Conservation (phyloP, 2,329 filamentous ascomycete genomes). For the Tolypocladium ophioglossoides region DNA sequence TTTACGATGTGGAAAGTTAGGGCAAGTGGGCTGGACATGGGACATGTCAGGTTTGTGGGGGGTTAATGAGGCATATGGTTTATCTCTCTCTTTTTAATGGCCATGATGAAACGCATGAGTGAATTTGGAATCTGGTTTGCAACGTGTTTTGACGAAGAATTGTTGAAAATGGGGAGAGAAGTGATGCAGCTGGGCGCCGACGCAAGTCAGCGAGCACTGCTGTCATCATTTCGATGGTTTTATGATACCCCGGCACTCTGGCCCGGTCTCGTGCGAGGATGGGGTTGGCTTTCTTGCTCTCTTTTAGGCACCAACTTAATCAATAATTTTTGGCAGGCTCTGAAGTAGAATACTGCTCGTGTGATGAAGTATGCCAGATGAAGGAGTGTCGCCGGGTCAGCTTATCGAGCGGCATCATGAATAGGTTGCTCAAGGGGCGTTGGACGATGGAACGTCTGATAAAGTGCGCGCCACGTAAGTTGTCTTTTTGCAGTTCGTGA, state of each 20-base stretch:
- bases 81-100: constrained; percentile 23
- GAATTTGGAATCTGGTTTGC: constrained; percentile 9
- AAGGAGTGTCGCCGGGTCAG: neutral
- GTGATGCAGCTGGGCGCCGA: neutral
- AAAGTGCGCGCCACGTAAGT: neutral
- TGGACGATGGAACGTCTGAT: neutral
- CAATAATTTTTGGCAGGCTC: constrained; percentile 7
- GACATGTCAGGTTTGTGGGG: constrained; percentile 17
- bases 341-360: neutral
- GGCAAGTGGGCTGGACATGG: constrained; percentile 18
- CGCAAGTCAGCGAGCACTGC: neutral
- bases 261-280: constrained; percentile 9
- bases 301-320: constrained; percentile 19
- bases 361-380: neutral
- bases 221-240: constrained; percentile 5
- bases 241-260: constrained; percentile 13
- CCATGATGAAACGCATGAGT: constrained; percentile 17
- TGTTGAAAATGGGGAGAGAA: neutral
- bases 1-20: constrained; percentile 15
- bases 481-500: neutral
- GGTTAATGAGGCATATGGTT: constrained; percentile 23
- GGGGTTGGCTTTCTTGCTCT: constrained; percentile 19
- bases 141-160: constrained; percentile 1
- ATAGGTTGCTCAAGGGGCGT: neutral
- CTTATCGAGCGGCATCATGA: too few relatives aligned